phyloP scores from a whole-genome alignment of 805 yeast species.

The Barnettozyma siamensis region DNA sequence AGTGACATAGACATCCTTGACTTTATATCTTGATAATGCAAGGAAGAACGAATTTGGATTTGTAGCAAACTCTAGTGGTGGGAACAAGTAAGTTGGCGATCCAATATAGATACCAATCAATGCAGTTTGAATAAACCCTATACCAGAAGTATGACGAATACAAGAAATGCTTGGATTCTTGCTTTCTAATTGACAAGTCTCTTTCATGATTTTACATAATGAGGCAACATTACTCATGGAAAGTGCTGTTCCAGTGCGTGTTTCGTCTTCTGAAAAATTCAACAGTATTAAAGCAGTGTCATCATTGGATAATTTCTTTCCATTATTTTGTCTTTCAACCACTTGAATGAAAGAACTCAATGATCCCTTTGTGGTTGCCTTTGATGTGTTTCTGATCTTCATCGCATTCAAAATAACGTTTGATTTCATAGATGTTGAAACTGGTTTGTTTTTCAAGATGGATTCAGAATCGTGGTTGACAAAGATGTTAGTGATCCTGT shows the following conservation, averaged over 20 bases:
- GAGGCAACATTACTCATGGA: constrained; percentile 64
- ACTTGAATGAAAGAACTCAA: constrained; percentile 12
- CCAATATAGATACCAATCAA: constrained; percentile 84
- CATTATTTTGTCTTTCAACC: constrained; percentile 20
- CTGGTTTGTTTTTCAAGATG: constrained; percentile 60
- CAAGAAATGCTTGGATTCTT: constrained; percentile 75
- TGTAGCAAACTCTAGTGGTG: constrained; percentile 70
- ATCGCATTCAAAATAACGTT: constrained; percentile 35
- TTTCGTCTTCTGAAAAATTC: constrained; percentile 66
- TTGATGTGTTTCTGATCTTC: constrained; percentile 61
- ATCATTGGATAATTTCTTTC: constrained; percentile 16
- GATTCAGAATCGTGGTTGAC: constrained; percentile 74
- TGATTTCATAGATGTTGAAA: constrained; percentile 53
- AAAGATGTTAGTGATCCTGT: constrained; percentile 63
- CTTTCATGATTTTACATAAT: constrained; percentile 83
- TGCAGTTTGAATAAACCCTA: constrained; percentile 86
- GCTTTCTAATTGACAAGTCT: constrained; percentile 79
- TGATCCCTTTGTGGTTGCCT: constrained; percentile 35
- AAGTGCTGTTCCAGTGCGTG: constrained; percentile 44
- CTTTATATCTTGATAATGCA: constrained; percentile 66
- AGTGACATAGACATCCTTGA: constrained; percentile 81
- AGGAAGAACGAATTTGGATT: constrained; percentile 69
- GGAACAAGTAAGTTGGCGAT: constrained; percentile 71
- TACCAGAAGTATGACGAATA: constrained; percentile 75
- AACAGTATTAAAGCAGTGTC: constrained; percentile 59